Conservation (phyloP, 306 rosid genomes). For the Cicer bijugum region DNA sequence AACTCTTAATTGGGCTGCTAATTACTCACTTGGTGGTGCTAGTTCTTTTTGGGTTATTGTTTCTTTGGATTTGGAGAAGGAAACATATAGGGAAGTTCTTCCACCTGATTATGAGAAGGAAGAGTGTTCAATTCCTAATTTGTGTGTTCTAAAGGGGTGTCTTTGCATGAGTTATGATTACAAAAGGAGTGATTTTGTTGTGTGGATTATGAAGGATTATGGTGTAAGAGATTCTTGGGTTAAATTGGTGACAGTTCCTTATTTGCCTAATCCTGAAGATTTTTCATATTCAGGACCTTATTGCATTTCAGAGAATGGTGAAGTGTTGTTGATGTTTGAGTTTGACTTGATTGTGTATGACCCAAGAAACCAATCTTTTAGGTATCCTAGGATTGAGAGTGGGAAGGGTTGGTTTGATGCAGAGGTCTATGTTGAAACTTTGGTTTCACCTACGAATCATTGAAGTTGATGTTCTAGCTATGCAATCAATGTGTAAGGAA, state of each 20-base stretch:
- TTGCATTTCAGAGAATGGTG: slow-evolving; percentile 51
- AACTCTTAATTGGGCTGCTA: slow-evolving; percentile 53
- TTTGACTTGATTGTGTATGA: slow-evolving; percentile 57
- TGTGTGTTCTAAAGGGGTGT: slow-evolving; percentile 50
- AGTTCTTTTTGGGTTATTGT: slow-evolving; percentile 50
- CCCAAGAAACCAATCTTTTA: slow-evolving; percentile 47
- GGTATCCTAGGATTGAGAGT: slow-evolving; percentile 54
- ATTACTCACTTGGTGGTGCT: slow-evolving; percentile 36
- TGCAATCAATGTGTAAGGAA: slow-evolving; percentile 5
- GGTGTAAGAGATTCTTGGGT: slow-evolving; percentile 54
- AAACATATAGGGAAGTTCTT: slow-evolving; percentile 50
- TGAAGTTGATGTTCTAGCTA: neutral
- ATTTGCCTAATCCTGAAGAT: slow-evolving; percentile 57
- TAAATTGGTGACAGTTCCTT: slow-evolving; percentile 55
- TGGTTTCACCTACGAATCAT: slow-evolving; percentile 53
- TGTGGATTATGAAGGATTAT: slow-evolving; percentile 57
- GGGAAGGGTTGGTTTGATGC: slow-evolving; percentile 70
- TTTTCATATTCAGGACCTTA: slow-evolving; percentile 56
- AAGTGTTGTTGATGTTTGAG: slow-evolving; percentile 57
- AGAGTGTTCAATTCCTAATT: slow-evolving; percentile 51
- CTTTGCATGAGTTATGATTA: slow-evolving; percentile 54
- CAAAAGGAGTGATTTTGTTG: slow-evolving; percentile 51
- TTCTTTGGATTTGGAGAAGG: slow-evolving; percentile 52
- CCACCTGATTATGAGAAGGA: slow-evolving; percentile 59
- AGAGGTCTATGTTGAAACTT: slow-evolving; percentile 55